Base-by-base conservation (phyloP, 306 rosid species). In the Vigna trinervia region DNA sequence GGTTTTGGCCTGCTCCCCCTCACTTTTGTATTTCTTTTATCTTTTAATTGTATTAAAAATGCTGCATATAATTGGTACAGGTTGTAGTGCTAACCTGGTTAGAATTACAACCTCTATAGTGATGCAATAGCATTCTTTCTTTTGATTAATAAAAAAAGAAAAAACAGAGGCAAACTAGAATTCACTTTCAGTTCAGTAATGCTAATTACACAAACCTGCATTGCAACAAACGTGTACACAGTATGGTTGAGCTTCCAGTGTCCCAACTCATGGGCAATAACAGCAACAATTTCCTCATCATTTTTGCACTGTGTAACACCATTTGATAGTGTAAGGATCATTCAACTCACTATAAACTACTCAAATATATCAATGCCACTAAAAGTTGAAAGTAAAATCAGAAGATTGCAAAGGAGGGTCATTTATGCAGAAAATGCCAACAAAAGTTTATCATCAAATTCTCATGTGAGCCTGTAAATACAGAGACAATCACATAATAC, bases 181-280 rank as follows among this genome's bases (percentile, higher is more conserved):
- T 69, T 67, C 15, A 67, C n/a, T 68, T 77, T 63, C 22, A 78
- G 70, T 75, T 62, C 61, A 57, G 69, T 63, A 59, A 70, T 56
- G 84, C 60, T 54, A 66, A 26, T 57, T 23, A 14, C 65, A 84
- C 89, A 76, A 81, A 95, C 98, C 97, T 95, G 98, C 88, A 92
- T 86, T 20, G 98, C 98, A 47, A 95, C 75, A 87, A 95, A 95
- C 8, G 98, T 88, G 87, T 88, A 95, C 87, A 90, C 77, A 0
- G 98, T 95, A 81, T 95, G 99, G 82, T 86, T 95, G 73, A 95
- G 99, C 83, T 95, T 90, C 99, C 99, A 95, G 81, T 95, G 99
- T 81, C 99, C 99, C 67, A 95, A 85, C 83, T 95, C 97, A 66
- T 95, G 99, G 74, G 97, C 99, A 83, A 92, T 92, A 74, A 95